Conservation (phyloP, 768 basidiomycete species). For the Tulasnella calospora region DNA sequence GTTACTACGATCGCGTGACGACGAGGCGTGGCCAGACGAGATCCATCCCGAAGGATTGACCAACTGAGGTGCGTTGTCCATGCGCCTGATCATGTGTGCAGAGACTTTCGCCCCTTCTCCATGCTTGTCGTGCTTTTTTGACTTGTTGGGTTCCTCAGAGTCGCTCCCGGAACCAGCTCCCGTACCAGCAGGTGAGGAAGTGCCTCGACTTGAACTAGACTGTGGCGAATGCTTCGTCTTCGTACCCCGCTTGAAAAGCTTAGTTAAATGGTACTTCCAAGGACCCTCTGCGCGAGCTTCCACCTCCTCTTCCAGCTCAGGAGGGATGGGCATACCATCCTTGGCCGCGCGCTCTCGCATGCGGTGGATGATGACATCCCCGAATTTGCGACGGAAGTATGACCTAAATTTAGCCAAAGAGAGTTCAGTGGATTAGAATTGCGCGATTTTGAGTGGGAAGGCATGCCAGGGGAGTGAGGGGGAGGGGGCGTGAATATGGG, state of each 20-base stretch:
- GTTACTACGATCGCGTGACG: neutral
- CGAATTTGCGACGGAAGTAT: slow-evolving; percentile 67
- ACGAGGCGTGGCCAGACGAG: slow-evolving; percentile 39
- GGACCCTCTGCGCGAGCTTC: slow-evolving; percentile 18
- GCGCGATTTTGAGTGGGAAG: slow-evolving; percentile 10
- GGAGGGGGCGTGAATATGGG: neutral
- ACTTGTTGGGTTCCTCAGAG: neutral
- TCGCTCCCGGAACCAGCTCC: slow-evolving; percentile 1
- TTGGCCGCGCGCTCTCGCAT: slow-evolving; percentile 16
- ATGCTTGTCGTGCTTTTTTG: neutral
- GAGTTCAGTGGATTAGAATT: neutral
- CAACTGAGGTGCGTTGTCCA: slow-evolving; percentile 57
- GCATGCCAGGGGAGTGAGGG: neutral
- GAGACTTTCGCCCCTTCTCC: slow-evolving; percentile 38
- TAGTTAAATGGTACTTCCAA: neutral
- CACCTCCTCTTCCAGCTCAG: slow-evolving; percentile 24
- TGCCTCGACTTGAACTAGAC: slow-evolving; percentile 1
- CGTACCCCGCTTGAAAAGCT: slow-evolving; percentile 4
- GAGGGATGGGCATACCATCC: slow-evolving; percentile 11
- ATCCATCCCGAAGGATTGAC: slow-evolving; percentile 73
- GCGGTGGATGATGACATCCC: slow-evolving; percentile 43
- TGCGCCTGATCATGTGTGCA: slow-evolving; percentile 72
- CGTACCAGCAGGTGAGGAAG: neutral
- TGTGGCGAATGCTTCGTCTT: neutral
- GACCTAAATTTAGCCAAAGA: slow-evolving; percentile 41